Conservation (phyloP, 2,329 filamentous ascomycete species). For the Setomelanomma holmii region DNA sequence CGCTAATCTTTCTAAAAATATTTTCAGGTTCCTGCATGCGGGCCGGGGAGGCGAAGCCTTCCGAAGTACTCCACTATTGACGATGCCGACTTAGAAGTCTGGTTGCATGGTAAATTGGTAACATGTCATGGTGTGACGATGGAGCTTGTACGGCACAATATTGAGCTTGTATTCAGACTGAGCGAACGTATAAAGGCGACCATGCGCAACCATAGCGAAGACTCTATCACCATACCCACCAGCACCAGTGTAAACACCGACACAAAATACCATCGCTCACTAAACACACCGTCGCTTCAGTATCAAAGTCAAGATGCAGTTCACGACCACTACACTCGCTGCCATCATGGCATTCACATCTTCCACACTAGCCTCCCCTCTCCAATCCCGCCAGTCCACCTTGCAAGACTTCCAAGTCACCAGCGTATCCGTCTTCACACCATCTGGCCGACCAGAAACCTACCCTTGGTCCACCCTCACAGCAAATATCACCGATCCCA, state of each 20-base stretch:
- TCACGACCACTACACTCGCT: constrained; percentile 12
- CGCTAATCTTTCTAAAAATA: constrained; percentile 8
- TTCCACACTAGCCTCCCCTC: constrained; percentile 11
- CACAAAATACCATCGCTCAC: too few relatives aligned
- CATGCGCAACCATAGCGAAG: too few relatives aligned
- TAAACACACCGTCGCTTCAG: too few relatives aligned
- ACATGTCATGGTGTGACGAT: neutral
- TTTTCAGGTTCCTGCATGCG: constrained; percentile 1
- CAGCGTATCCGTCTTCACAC: constrained; percentile 2
- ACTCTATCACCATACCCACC: too few relatives aligned
- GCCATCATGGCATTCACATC: constrained; percentile 16
- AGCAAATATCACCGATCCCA: constrained; percentile 37
- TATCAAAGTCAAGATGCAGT: constrained; percentile 8
- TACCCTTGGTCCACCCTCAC: constrained; percentile 29
- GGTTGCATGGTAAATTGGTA: neutral
- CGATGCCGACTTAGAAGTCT: neutral
- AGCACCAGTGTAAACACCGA: too few relatives aligned
- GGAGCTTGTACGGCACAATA: neutral
- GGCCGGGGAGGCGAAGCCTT: neutral
- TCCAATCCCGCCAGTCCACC: constrained; percentile 15
- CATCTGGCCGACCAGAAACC: constrained; percentile 27
- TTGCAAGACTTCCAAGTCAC: constrained; percentile 33
- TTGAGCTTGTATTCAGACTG: too few relatives aligned
- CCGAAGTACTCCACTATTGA: neutral
- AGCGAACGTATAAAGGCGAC: too few relatives aligned